Conservation (phyloP, 257 asterid genomes). For the Nicotiana paniculata region DNA sequence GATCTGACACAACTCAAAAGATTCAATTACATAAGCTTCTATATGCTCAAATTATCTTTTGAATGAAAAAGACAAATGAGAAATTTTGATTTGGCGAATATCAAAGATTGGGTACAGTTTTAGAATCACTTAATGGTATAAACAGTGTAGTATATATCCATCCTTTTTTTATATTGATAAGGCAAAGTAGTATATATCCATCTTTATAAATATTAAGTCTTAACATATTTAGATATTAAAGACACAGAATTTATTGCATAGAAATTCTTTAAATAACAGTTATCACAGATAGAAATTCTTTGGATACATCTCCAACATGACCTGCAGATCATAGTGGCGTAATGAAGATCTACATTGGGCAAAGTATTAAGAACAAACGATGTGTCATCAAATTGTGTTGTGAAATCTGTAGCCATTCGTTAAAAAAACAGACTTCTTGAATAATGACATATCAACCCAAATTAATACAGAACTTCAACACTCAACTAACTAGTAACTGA, state of each 20-base stretch:
- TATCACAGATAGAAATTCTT: not conserved
- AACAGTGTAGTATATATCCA: not conserved
- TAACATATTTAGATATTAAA: not conserved
- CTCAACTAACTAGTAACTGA: not conserved
- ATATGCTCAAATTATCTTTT: not conserved
- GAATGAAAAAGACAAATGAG: not conserved
- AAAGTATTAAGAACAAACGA: not conserved
- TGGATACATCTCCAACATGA: not conserved
- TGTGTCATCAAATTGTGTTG: not conserved
- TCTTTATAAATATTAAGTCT: not conserved
- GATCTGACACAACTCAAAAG: not conserved
- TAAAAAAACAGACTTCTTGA: not conserved
- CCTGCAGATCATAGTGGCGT: not conserved
- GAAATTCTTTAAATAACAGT: not conserved
- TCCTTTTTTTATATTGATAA: not conserved
- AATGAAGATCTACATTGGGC: not conserved
- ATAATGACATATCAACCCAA: not conserved
- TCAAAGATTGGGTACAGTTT: not conserved
- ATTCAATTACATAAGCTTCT: not conserved
- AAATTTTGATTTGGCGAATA: not conserved
- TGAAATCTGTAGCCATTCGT: not conserved
- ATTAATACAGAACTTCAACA: not conserved
- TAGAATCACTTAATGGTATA: not conserved
- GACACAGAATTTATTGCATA: not conserved
- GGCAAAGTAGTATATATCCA: not conserved